Percentiles rank a stretch among this genome's conserved stretches.
These are phyloP conservation scores for Cercospora sp. DNA, from an alignment of 2,329 filamentous ascomycete genomes.

Conservation along the genomic window DNA sequence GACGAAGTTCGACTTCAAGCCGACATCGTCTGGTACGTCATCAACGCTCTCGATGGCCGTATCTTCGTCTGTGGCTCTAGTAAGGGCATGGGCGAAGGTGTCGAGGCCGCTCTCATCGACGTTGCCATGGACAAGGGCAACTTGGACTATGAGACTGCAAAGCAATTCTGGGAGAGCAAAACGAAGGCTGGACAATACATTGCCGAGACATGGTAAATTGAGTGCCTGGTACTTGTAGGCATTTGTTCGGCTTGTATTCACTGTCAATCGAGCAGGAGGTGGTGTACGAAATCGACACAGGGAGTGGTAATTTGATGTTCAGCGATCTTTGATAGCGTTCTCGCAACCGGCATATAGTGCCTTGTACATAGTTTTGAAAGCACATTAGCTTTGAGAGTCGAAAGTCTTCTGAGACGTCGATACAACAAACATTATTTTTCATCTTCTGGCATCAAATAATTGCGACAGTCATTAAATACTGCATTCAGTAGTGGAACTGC, in stretches of 20 bases:
- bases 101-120: conserved; percentile 81
- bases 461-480: too few species aligned
- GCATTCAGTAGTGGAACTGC: not conserved
- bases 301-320: conserved; percentile 3
- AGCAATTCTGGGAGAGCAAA: conserved; percentile 87
- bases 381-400: conserved; percentile 25
- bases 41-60: conserved; percentile 92
- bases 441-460: too few species aligned
- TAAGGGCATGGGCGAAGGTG: conserved; percentile 96
- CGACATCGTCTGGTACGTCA: conserved; percentile 97
- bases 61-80: conserved; percentile 95
- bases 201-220: conserved; percentile 56
- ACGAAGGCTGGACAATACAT: conserved; percentile 93
- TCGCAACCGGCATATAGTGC: conserved; percentile 12
- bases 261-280: not conserved
- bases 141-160: conserved; percentile 76
- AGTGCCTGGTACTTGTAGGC: not conserved
- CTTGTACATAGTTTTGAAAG: conserved; percentile 3
- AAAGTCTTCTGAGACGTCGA: conserved; percentile 32
- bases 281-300: not conserved
- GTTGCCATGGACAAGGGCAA: conserved; percentile 93
- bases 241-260: not conserved
- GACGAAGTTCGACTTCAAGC: conserved; percentile 90
- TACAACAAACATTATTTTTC: conserved; percentile 35
- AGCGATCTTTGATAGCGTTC: conserved; percentile 22